Conservation (phyloP, 371 early-diverging fungal genomes). For the Mucor racemosus region DNA sequence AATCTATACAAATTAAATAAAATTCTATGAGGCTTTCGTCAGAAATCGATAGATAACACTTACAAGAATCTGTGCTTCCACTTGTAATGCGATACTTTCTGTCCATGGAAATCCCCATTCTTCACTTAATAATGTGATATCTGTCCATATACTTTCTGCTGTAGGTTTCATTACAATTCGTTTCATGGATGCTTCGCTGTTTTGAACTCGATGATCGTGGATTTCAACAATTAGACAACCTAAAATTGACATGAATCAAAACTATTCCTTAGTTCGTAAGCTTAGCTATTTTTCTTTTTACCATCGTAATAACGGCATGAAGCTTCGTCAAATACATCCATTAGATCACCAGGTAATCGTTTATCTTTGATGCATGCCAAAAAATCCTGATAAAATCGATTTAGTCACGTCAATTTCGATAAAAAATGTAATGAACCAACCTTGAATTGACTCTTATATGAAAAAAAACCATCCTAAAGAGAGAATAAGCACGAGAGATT, state of each 20-base stretch:
- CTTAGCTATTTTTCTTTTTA: slow-evolving; percentile 8
- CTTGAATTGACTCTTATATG: slow-evolving; percentile 68
- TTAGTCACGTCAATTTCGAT: not conserved
- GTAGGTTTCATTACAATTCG: slow-evolving; percentile 61
- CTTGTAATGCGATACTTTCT: slow-evolving; percentile 54
- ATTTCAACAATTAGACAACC: slow-evolving; percentile 64
- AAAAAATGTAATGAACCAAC: slow-evolving; percentile 17
- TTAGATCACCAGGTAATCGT: slow-evolving; percentile 58
- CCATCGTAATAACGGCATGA: slow-evolving; percentile 67
- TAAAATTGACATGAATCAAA: slow-evolving; percentile 13
- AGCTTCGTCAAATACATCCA: slow-evolving; percentile 63
- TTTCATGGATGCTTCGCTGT: slow-evolving; percentile 30
- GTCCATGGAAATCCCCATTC: slow-evolving; percentile 58
- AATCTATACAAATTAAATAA: slow-evolving; percentile 34
- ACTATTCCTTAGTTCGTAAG: not conserved
- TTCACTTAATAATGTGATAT: slow-evolving; percentile 60
- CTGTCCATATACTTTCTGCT: slow-evolving; percentile 65
- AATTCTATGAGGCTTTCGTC: not conserved
- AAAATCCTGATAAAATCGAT: slow-evolving; percentile 50
- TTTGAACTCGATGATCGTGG: slow-evolving; percentile 53
- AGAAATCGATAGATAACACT: not conserved
- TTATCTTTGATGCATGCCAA: slow-evolving; percentile 59
- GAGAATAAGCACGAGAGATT: not conserved
- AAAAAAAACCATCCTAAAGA: slow-evolving; percentile 63
- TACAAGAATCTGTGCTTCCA: slow-evolving; percentile 65